Conservation (phyloP, 345 rosid genomes). For the Lumnitzera racemosa region DNA sequence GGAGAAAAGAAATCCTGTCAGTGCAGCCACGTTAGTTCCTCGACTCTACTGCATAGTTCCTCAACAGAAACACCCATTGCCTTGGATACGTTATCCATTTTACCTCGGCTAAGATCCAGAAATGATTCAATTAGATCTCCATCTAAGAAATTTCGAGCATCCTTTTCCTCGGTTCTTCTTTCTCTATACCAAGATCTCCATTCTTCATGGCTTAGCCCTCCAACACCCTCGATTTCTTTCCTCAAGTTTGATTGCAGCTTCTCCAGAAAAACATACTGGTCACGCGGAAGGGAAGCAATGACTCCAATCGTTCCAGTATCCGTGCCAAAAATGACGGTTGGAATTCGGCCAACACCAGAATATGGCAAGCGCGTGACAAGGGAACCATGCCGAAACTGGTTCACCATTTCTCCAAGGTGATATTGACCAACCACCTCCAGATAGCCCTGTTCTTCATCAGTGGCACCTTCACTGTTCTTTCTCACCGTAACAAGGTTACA, state of each 20-base stretch:
- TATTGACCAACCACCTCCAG: slow-evolving; percentile 89
- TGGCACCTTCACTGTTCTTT: slow-evolving; percentile 84
- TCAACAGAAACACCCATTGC: slow-evolving; percentile 59
- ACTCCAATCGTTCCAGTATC: slow-evolving; percentile 85
- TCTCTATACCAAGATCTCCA: slow-evolving; percentile 91
- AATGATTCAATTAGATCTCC: slow-evolving; percentile 85
- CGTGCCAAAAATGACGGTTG: slow-evolving; percentile 76
- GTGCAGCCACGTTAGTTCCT: slow-evolving; percentile 83
- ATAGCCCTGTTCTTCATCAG: slow-evolving; percentile 74
- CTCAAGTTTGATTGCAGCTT: slow-evolving; percentile 71
- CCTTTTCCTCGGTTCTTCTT: slow-evolving; percentile 56
- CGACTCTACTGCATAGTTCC: slow-evolving; percentile 79
- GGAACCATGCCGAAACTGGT: slow-evolving; percentile 81
- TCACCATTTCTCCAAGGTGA: slow-evolving; percentile 88
- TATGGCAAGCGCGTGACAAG: slow-evolving; percentile 86
- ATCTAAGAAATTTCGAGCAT: slow-evolving; percentile 74
- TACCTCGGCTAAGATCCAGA: slow-evolving; percentile 56
- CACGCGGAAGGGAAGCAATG: slow-evolving; percentile 82
- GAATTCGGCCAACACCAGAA: slow-evolving; percentile 83
- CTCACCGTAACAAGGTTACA: slow-evolving; percentile 72
- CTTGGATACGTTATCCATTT: slow-evolving; percentile 80
- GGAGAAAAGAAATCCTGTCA: slow-evolving; percentile 14
- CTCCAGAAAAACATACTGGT: slow-evolving; percentile 66
- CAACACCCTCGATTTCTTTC: slow-evolving; percentile 86
- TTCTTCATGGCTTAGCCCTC: slow-evolving; percentile 89